These are phyloP conservation scores for Collybiopsis confluens DNA, from an alignment of 768 basidiomycete genomes.

Conservation along the genomic window DNA sequence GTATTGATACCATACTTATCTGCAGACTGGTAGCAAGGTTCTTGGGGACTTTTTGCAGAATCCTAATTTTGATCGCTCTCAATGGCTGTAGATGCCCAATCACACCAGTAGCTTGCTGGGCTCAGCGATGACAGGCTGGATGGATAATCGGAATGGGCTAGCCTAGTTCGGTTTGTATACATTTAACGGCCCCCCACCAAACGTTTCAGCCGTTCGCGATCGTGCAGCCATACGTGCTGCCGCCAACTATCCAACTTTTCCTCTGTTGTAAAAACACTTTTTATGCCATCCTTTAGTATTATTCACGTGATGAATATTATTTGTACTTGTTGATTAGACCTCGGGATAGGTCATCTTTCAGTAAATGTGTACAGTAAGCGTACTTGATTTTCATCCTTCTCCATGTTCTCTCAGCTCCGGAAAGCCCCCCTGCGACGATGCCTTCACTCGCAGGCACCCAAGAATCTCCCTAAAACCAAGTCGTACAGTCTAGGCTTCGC, in stretches of 20 bases:
- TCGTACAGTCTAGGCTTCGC: constrained; percentile 25
- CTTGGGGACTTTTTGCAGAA: constrained; percentile 93
- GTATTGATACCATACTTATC: constrained; percentile 10
- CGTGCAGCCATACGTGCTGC: too few species aligned
- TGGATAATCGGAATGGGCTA: too few species aligned
- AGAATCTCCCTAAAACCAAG: not conserved
- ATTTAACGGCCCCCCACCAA: too few species aligned
- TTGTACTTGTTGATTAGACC: not conserved
- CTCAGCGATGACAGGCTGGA: too few species aligned
- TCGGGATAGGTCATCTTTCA: not conserved
- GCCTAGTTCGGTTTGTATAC: not conserved
- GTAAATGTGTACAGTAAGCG: not conserved
- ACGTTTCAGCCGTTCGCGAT: too few species aligned
- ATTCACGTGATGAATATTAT: too few species aligned
- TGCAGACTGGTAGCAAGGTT: constrained; percentile 93
- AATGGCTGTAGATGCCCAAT: constrained; percentile 70
- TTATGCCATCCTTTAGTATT: too few species aligned
- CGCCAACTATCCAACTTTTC: too few species aligned
- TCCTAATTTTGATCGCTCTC: constrained; percentile 82
- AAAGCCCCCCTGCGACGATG: constrained; percentile 1
- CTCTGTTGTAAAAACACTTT: too few species aligned
- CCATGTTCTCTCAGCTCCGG: constrained; percentile 6
- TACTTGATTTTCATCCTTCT: not conserved
- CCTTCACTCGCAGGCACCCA: constrained; percentile 3
- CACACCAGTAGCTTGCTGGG: too few species aligned